These are phyloP conservation scores for Cryphonectria nitschkei DNA, from an alignment of 2,329 filamentous ascomycete genomes.

Conservation along the genomic window DNA sequence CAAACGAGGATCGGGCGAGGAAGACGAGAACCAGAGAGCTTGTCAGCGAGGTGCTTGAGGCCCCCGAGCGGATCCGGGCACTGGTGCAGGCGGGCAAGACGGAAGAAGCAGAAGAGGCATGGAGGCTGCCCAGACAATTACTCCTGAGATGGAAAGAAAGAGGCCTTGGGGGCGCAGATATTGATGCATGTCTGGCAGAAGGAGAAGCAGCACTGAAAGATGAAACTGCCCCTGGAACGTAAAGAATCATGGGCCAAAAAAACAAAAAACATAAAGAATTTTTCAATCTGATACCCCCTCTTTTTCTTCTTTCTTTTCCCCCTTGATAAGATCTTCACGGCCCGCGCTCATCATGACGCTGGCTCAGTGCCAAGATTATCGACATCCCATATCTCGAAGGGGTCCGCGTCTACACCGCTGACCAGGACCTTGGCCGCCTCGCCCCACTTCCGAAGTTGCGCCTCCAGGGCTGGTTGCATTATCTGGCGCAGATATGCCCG, in stretches of 20 bases:
- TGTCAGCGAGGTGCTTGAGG: slow-evolving; percentile 64
- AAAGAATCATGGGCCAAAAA: background rate
- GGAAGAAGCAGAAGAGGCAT: slow-evolving; percentile 63
- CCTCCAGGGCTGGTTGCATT: slow-evolving; percentile 68
- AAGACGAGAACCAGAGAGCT: slow-evolving; percentile 55
- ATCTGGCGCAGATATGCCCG: slow-evolving; percentile 76
- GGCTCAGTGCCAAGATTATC: slow-evolving; percentile 31
- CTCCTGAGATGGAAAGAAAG: slow-evolving; percentile 58
- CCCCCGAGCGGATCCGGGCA: slow-evolving; percentile 60
- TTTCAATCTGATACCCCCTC: slow-evolving; percentile 19
- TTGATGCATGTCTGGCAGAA: slow-evolving; percentile 56
- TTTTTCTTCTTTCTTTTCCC: background rate
- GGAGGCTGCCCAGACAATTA: slow-evolving; percentile 57
- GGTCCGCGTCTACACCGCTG: slow-evolving; percentile 82
- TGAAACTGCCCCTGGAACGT: slow-evolving; percentile 18
- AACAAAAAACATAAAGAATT: background rate
- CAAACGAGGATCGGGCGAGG: slow-evolving; percentile 40
- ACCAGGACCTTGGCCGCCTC: slow-evolving; percentile 66
- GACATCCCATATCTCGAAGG: slow-evolving; percentile 75
- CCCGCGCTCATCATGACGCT: slow-evolving; percentile 13
- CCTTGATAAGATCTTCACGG: background rate
- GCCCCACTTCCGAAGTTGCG: slow-evolving; percentile 55
- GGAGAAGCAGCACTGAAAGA: slow-evolving; percentile 54
- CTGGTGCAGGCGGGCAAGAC: slow-evolving; percentile 63
- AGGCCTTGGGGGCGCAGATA: slow-evolving; percentile 58